Base-by-base conservation (phyloP, 257 asterid species). In the Linaria vulgaris region DNA sequence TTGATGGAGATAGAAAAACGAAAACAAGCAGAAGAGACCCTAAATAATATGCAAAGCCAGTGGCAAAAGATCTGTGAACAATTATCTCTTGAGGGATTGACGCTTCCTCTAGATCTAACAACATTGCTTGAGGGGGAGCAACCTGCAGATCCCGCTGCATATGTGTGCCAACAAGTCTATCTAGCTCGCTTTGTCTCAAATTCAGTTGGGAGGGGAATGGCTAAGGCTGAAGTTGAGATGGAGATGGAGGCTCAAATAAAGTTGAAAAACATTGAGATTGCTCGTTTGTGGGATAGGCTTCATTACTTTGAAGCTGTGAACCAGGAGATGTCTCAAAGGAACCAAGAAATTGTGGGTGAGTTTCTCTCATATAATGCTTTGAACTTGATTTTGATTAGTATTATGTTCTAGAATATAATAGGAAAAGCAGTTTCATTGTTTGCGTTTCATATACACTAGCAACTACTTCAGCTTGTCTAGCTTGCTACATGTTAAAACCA, bases 251-350 rank as follows among this genome's bases (percentile, higher is more conserved):
- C 87, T 69, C 94, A 78, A 68, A 56, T 90, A 63, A 86, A 86
- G 78, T 63, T 65, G 49, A 94, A 94, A 78, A 87, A 90, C 81
- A 38, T 70, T 49, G 99, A 94, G 72, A 85, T 90, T 60, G 83
- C 95, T 68, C 94, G 99, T 23, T 70, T 94, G 66, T 78, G 79
- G 80, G 97, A 94, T 73, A 85, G 77, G 72, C 91, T 94, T 56
- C 96, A 60, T 73, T 94, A 90, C 71, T 90, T 83, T 39, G 99
- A 90, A 73, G 87, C 99, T 63, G 96, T 90, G 75, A 94, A 87
- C 72, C 85, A 82, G 74, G 94, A 94, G 83, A 90, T 94, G 99
- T 94, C 97, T 56, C 97, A 87, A 65, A 82, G 99, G 76, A 94
- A 90, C 78, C 99, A 94, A 82, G 95, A 90, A 84, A 81, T 88